Conservation (phyloP, 495 filamentous ascomycete genomes). For the Rhypophila decipiens region DNA sequence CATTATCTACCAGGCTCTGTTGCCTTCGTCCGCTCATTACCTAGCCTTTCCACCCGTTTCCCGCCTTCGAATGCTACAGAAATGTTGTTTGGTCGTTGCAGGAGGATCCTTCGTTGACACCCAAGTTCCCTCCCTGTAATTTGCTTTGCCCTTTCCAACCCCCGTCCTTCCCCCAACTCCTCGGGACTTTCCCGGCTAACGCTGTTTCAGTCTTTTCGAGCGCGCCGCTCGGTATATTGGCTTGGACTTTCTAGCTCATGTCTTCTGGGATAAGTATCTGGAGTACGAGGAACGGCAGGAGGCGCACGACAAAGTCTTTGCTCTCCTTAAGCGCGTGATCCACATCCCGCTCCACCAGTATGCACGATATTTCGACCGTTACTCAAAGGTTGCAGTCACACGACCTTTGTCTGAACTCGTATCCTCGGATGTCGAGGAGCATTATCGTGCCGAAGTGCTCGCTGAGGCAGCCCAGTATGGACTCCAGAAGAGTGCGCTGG, state of each 20-base stretch:
- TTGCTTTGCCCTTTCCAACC: constrained; percentile 46
- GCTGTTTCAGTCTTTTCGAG: constrained; percentile 74
- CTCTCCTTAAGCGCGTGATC: constrained; percentile 76
- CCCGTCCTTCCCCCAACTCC: constrained; percentile 25
- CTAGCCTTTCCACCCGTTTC: constrained; percentile 35
- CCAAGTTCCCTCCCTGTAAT: constrained; percentile 51
- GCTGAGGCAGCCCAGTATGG: constrained; percentile 43
- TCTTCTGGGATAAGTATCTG: constrained; percentile 98
- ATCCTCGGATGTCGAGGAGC: constrained; percentile 57
- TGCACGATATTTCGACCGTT: constrained; percentile 89
- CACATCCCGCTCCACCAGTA: constrained; percentile 97
- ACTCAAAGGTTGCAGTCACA: constrained; percentile 67
- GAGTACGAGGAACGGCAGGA: constrained; percentile 92
- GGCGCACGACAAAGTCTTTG: constrained; percentile 78
- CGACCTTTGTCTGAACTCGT: constrained; percentile 70
- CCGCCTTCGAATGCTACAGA: constrained; percentile 35
- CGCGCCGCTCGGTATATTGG: constrained; percentile 80
- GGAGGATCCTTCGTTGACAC: constrained; percentile 46
- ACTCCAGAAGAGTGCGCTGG: constrained; percentile 53
- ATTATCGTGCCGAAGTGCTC: constrained; percentile 66
- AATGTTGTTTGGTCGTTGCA: constrained; percentile 40
- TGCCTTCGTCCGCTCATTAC: constrained; percentile 36
- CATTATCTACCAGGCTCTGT: constrained; percentile 52
- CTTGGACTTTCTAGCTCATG: constrained; percentile 87
- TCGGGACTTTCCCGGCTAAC: constrained; percentile 48